Percentiles rank a stretch among this genome's conserved stretches.
phyloP scores from a whole-genome alignment of 345 rosid species.

The Hibiscus tridactylites region DNA sequence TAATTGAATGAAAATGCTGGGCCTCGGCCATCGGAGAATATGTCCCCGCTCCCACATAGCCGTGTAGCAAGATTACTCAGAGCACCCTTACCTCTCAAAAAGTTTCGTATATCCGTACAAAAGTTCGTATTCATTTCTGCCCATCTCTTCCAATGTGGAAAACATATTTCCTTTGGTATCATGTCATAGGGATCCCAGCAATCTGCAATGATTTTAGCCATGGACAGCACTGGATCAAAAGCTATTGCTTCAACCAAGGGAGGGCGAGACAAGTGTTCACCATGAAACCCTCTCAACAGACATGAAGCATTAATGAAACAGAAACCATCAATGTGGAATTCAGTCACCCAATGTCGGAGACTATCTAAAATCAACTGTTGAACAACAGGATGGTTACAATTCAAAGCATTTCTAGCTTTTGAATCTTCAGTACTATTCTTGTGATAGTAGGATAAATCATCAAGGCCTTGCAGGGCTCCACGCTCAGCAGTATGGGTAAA shows the following conservation, averaged over 20 bases:
- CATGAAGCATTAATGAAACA: conserved; percentile 70
- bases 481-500: conserved; percentile 63
- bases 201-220: conserved; percentile 70
- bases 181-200: conserved; percentile 53
- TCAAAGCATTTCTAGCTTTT: conserved; percentile 39
- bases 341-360: conserved; percentile 71
- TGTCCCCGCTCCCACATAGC: conserved; percentile 84
- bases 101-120: conserved; percentile 56
- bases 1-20: conserved; percentile 80
- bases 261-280: conserved; percentile 70
- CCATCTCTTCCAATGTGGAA: conserved; percentile 94
- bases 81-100: conserved; percentile 65
- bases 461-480: conserved; percentile 68
- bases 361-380: conserved; percentile 71
- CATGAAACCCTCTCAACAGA: conserved; percentile 57
- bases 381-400: conserved; percentile 65
- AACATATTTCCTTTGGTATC: conserved; percentile 30
- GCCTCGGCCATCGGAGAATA: conserved; percentile 73
- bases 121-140: conserved; percentile 65
- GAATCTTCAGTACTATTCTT: conserved; percentile 25
- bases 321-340: conserved; percentile 84
- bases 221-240: conserved; percentile 77
- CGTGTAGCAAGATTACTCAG: conserved; percentile 76
- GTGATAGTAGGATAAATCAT: conserved; percentile 54
- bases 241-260: conserved; percentile 81